These are phyloP conservation scores for Lasiodiplodia gonubiensis DNA, from an alignment of 2,329 filamentous ascomycete genomes.

Conservation along the genomic window DNA sequence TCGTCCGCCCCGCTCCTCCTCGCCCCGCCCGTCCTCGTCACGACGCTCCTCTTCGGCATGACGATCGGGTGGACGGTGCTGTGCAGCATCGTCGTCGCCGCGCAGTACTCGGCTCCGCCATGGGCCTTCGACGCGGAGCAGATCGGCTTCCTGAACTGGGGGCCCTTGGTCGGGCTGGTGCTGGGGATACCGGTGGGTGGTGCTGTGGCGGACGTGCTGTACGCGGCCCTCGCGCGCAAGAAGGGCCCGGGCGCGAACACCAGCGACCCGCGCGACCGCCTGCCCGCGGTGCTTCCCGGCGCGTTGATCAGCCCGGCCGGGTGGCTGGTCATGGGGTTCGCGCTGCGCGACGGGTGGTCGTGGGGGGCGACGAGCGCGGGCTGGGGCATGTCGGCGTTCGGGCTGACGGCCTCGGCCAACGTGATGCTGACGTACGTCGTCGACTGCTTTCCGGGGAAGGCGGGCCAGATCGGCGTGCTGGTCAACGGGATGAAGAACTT, in stretches of 20 bases:
- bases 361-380: neutral
- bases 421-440: neutral
- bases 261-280: neutral
- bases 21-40: neutral
- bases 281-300: neutral
- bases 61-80: neutral
- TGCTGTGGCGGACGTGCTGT: neutral
- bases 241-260: neutral
- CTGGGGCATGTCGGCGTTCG: slow-evolving; percentile 5
- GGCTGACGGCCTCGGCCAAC: neutral
- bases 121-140: neutral
- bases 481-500: neutral
- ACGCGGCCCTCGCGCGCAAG: no score
- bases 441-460: neutral
- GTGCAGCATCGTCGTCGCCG: neutral
- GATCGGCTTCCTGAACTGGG: slow-evolving; percentile 3
- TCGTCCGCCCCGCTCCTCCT: no score
- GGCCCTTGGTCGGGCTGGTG: neutral
- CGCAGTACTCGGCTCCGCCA: neutral
- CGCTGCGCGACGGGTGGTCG: neutral
- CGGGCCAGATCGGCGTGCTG: neutral
- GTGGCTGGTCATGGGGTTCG: neutral
- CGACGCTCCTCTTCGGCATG: neutral
- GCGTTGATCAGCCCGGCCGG: neutral
- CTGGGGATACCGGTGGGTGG: neutral